phyloP scores from a whole-genome alignment of 352 stramenopile species.

The Pythium guiyangense region DNA sequence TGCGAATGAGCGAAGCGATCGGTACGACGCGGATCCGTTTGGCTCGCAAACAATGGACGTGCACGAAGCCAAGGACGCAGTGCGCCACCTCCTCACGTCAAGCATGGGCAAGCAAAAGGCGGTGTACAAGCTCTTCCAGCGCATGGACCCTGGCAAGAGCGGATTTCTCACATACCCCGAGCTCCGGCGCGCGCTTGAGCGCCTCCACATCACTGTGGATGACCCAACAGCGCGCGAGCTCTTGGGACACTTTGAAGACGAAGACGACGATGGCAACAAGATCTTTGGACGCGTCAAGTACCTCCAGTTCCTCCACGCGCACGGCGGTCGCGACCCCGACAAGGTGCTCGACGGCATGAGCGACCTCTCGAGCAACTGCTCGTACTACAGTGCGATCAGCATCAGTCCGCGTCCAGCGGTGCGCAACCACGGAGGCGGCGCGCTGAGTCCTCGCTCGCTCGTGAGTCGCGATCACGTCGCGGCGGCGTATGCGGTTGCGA shows the following conservation, averaged over 20 bases:
- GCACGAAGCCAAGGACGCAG: constrained; percentile 38
- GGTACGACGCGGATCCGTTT: not conserved
- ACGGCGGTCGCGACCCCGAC: constrained; percentile 60
- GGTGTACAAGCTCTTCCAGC: constrained; percentile 59
- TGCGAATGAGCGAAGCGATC: constrained; percentile 1
- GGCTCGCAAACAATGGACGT: constrained; percentile 21
- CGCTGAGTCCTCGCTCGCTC: constrained; percentile 12
- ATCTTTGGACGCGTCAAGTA: constrained; percentile 47
- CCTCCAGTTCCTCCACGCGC: constrained; percentile 52
- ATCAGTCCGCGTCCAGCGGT: constrained; percentile 52
- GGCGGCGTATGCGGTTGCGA: constrained; percentile 17
- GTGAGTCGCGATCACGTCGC: constrained; percentile 32
- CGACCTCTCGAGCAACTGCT: constrained; percentile 71
- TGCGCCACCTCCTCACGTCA: constrained; percentile 47
- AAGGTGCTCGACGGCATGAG: constrained; percentile 48
- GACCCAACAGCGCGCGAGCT: constrained; percentile 36
- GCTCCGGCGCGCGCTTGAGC: constrained; percentile 54
- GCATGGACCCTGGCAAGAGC: constrained; percentile 48
- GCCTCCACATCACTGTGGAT: constrained; percentile 40
- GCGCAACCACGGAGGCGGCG: constrained; percentile 10
- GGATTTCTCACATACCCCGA: constrained; percentile 55
- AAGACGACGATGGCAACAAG: constrained; percentile 42
- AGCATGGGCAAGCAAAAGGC: constrained; percentile 38
- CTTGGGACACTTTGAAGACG: constrained; percentile 42
- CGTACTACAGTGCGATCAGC: constrained; percentile 68